Conservation (phyloP, 441 rosid species). For the Hura crepitans region DNA sequence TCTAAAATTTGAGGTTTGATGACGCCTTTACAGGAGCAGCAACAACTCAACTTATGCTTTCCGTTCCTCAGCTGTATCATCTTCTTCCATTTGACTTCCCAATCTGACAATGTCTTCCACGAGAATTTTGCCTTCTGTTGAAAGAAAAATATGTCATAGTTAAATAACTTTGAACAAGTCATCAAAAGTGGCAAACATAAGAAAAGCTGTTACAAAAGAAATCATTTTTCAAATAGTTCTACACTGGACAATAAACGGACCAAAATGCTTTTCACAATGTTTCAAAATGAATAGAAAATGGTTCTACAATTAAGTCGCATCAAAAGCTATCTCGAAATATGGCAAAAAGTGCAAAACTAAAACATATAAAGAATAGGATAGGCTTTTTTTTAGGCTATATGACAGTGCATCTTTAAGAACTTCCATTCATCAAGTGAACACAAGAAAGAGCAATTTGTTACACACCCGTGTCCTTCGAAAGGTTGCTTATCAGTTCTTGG, state of each 20-base stretch:
- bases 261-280: background rate
- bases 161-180: background rate
- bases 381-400: background rate
- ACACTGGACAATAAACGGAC: background rate
- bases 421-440: background rate
- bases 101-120: conserved; percentile 83
- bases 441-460: conserved; percentile 7
- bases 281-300: conserved; percentile 3
- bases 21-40: background rate
- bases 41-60: conserved; percentile 22
- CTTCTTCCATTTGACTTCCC: conserved; percentile 66
- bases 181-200: background rate
- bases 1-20: too few species aligned
- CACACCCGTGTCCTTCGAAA: conserved; percentile 78
- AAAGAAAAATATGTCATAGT: background rate
- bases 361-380: background rate
- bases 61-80: conserved; percentile 41
- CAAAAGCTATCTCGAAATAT: too few species aligned
- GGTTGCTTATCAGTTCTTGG: conserved; percentile 74
- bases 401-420: background rate
- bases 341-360: background rate
- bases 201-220: background rate
- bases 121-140: conserved; percentile 80
- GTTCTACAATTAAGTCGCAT: background rate
- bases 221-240: background rate